These are phyloP conservation scores for Guadua angustifolia DNA, from an alignment of 176 grass and related monocot species.

Conservation along the genomic window DNA sequence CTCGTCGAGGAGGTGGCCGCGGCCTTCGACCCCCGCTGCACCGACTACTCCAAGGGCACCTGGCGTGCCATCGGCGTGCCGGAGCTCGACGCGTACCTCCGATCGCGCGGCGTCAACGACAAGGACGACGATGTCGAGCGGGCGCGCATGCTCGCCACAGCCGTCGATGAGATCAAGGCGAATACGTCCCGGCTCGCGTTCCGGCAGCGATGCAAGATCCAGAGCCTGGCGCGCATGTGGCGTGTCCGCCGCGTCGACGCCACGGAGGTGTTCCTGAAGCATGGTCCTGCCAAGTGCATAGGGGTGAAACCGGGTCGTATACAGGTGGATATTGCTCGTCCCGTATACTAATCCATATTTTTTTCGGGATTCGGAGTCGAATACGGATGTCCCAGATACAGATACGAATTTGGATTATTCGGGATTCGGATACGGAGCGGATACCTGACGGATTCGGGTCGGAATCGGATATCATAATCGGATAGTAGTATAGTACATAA, in stretches of 20 bases:
- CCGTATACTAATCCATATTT: too few relatives aligned
- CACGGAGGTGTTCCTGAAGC: constrained; percentile 64
- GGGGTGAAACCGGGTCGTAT: too few relatives aligned
- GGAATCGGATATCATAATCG: too few relatives aligned
- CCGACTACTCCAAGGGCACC: constrained; percentile 73
- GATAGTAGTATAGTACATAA: too few relatives aligned
- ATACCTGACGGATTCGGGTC: too few relatives aligned
- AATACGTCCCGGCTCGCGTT: constrained; percentile 74
- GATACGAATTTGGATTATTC: too few relatives aligned
- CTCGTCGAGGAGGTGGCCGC: constrained; percentile 77
- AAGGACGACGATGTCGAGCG: constrained; percentile 42
- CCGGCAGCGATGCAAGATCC: constrained; percentile 79
- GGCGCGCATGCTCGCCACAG: constrained; percentile 48
- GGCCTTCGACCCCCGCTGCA: constrained; percentile 55
- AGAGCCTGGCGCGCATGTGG: constrained; percentile 66
- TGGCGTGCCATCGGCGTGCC: constrained; percentile 84
- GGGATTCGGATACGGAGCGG: too few relatives aligned
- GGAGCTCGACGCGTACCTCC: constrained; percentile 78
- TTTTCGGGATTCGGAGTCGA: too few relatives aligned
- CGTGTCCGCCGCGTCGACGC: constrained; percentile 73
- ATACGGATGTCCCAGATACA: too few relatives aligned
- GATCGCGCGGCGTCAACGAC: constrained; percentile 39
- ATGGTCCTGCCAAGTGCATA: constrained; percentile 33
- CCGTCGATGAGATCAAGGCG: constrained; percentile 75
- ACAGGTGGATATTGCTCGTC: too few relatives aligned